phyloP scores from a whole-genome alignment of 768 basidiomycete genomes.

The Leucocoprinus sp. region DNA sequence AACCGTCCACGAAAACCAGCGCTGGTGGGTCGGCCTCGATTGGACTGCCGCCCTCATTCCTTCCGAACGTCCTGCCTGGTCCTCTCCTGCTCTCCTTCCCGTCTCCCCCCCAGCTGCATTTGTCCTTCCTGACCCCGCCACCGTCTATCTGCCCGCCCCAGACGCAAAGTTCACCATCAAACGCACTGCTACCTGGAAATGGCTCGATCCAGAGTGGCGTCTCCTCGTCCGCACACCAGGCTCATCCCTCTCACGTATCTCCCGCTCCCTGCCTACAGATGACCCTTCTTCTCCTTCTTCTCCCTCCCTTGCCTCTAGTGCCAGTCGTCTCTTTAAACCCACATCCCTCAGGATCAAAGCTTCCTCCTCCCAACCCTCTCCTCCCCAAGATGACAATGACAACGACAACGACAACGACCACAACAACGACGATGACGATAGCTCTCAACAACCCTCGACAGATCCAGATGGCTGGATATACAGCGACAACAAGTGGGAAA shows the following conservation, averaged over 20 bases:
- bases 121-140: slow-evolving; percentile 53
- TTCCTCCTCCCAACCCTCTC: not conserved
- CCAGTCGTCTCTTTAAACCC: slow-evolving; percentile 43
- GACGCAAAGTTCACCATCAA: slow-evolving; percentile 46
- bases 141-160: slow-evolving; percentile 45
- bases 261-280: slow-evolving; percentile 48
- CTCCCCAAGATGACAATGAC: slow-evolving; percentile 18
- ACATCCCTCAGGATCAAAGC: slow-evolving; percentile 25
- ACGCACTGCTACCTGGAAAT: slow-evolving; percentile 75
- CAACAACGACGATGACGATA: slow-evolving; percentile 24
- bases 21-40: slow-evolving; percentile 97
- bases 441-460: slow-evolving; percentile 50
- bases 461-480: slow-evolving; percentile 92
- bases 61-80: slow-evolving; percentile 87
- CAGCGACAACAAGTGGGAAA: slow-evolving; percentile 94
- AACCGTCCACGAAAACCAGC: slow-evolving; percentile 88
- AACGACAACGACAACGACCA: slow-evolving; percentile 26
- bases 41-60: slow-evolving; percentile 93
- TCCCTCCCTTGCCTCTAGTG: slow-evolving; percentile 27
- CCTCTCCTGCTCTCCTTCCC: slow-evolving; percentile 44
- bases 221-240: slow-evolving; percentile 59
- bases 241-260: slow-evolving; percentile 43
- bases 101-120: slow-evolving; percentile 67
- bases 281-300: slow-evolving; percentile 20
- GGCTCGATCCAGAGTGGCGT: slow-evolving; percentile 90